Base-by-base conservation (phyloP, 176 grass and related monocot species). In the Eleusine coracana region DNA sequence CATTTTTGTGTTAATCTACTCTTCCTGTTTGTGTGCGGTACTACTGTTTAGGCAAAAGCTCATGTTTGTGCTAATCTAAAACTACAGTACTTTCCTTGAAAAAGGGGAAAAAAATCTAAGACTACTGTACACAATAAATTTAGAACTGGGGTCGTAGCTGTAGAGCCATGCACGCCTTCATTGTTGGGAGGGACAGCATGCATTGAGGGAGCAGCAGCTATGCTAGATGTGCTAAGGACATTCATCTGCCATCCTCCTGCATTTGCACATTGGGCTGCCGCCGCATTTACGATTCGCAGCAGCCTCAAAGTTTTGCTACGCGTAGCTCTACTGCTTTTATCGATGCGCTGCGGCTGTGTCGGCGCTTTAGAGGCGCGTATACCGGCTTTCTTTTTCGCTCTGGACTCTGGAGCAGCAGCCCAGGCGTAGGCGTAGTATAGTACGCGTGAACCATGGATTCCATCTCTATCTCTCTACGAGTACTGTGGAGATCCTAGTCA, bases 401-500 rank as follows among this genome's bases (percentile, higher is more conserved):
- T 12, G 45, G 31, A 31, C 31, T 31, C 12, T 10, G 29, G 12
- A 48, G 10, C 63, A 20, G 49, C 42, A 16, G 9, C 68, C 68
- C 37, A 72, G 46, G 74, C 86, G 41, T 8, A 42, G 41, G 42
- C 42, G 42, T 45, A 34, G 31, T 34, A 31, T 31, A 34, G 31
- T 34, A 34, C 0, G 42, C 41, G 41, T 42, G 41, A 42, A 45
- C 7, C 42, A 45, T 10, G 42, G 7, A 45, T 45, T 1, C 39
- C 5, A 29, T 25, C 13, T 21, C 76, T 49, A 18, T 23, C 71
- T 65, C 12, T 34, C 6, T 34, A 34, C 31, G 31, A 31, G 31
- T 31, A 78, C 88, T 89, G 83, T 86, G 1, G 83, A 86, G 83
- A 86, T 89, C 67, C 78, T 52, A 40, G 58, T 82, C 72, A 73